phyloP scores from a whole-genome alignment of 2,329 filamentous ascomycete genomes.

The Fusarium penzigii region DNA sequence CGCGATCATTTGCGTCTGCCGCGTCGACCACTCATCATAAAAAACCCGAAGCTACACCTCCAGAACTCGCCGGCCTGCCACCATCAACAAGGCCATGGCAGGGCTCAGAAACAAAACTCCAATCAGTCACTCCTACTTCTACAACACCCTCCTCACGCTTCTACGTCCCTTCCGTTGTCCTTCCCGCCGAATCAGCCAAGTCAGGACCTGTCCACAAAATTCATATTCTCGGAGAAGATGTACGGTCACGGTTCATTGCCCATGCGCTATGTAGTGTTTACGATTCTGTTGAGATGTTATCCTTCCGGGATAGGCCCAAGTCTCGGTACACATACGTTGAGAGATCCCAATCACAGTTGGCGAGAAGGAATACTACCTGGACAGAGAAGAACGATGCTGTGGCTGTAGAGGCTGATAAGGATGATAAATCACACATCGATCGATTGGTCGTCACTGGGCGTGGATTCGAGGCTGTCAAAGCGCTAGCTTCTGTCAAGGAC shows the following conservation, averaged over 20 bases:
- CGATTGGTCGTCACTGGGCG: conserved; percentile 68
- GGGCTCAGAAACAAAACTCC: conserved; percentile 6
- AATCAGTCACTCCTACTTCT: conserved; percentile 12
- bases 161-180: conserved; percentile 39
- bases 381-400: conserved; percentile 26
- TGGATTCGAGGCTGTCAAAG: conserved; percentile 54
- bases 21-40: conserved; percentile 23
- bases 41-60: conserved; percentile 22
- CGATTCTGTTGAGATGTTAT: conserved; percentile 40
- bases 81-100: conserved; percentile 25
- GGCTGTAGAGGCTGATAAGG: conserved; percentile 6
- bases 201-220: conserved; percentile 40
- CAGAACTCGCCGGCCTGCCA: conserved; percentile 15
- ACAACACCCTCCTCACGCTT: conserved; percentile 26
- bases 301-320: conserved; percentile 26
- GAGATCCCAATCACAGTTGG: conserved; percentile 18
- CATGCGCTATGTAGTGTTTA: conserved; percentile 44
- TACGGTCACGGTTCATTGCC: conserved; percentile 42
- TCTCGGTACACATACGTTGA: conserved; percentile 36
- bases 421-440: conserved; percentile 58
- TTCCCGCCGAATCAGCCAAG: conserved; percentile 34
- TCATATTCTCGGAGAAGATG: conserved; percentile 44
- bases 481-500: conserved; percentile 61
- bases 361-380: conserved; percentile 13
- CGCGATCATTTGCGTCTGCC: conserved; percentile 34